Base-by-base conservation (phyloP, 495 filamentous ascomycete genomes). In the Astrocystis sublimbata region DNA sequence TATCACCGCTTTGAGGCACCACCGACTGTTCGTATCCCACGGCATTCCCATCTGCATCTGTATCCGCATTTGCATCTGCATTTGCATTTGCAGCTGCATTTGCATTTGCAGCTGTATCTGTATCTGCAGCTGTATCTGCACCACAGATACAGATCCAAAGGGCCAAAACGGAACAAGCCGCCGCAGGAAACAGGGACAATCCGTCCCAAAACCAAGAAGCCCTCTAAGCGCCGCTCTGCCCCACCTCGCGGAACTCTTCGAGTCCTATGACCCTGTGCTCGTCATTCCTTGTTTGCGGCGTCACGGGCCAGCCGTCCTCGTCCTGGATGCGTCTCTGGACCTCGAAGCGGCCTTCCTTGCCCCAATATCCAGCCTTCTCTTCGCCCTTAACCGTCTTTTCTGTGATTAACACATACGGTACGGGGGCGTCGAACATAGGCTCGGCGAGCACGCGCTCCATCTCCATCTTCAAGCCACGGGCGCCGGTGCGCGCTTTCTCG, bases 341-440 rank as follows among this genome's bases (percentile, higher is more conserved):
- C 73, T 89, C 68, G 71, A 84, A 60, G 64, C 78, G 61, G 43
- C 79, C 77, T 19, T 78, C 77, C 55, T 83, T 82, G 0, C 81
- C 80, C 73, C 79, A 80, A 40, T 82, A 83, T 0, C 68, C 68
- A 0, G 81, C 77, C 65, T 79, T 80, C 63, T 86, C 84, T 12
- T 85, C 75, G 17, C 86, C 85, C 13, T 82, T 74, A 0, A 91
- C 91, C 12, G 89, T 91, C 2, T 77, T 80, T 72, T 91, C 85
- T 0, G 87, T 93, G n/a, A 96, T 85, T 1, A 94, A 79, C 3
- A 94, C 88, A 62, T 75, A 80, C 53, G 71, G 75, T 61, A 65
- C 76, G 63, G 94, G 94, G 4, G 89, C 86, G 72, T 96, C 91
- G 72, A 93, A 98, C 90, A 96, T 97, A 21, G 89, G 85, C 62